Evolutionary conservation across 2,329 filamentous ascomycete genomes (phyloP), one percentile per base, ranked within the genome.

Genomic region (Colletotrichum lini): DNA sequence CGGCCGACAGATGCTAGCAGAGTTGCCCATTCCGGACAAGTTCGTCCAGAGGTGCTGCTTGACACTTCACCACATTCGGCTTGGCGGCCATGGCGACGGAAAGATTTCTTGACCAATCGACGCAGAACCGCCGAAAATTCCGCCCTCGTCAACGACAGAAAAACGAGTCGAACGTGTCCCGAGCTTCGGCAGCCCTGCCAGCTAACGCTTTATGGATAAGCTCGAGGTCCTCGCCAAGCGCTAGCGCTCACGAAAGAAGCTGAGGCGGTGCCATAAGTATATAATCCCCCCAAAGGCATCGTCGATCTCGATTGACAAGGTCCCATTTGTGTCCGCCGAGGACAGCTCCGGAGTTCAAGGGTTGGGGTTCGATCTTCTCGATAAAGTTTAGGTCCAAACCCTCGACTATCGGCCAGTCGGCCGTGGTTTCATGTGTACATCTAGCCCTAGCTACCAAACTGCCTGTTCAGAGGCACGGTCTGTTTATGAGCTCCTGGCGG

Each of bases 351-450:
- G 10, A 21, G 8, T 6, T n/a, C 40, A 12, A 60, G 56, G 44
- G 42, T 26, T 26, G 18, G 26, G 26, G 10, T 49, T 35, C 44
- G 44, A 49, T 47, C 57, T 15, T 49, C 18, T 38, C 26, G 26
- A 60, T 60, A 47, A 60, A 60, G 44, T 47, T 49, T 49, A 21
- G 44, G 44, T 18, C 16, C 18, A 16, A 35, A n/a, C 23, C 35
- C 42, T 35, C 10, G 30, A 45, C 44, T 60, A 8, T 49, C 15
- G 10, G 23, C 13, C 12, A 9, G 42, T 30, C 23, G 15, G 1
- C 57, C 16, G 5, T 2, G 2, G 10, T 60, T 23, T 16, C 21
- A 45, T 9, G 18, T 59, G 44, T 12, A 30, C 16, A 35, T 12
- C 18, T 13, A 47, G 15, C 53, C n/a, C 35, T 15, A n/a, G 4